Evolutionary conservation across 2,329 filamentous ascomycete genomes (phyloP), one percentile per base, ranked within the genome.

Genomic region (Cytospora piceicola): DNA sequence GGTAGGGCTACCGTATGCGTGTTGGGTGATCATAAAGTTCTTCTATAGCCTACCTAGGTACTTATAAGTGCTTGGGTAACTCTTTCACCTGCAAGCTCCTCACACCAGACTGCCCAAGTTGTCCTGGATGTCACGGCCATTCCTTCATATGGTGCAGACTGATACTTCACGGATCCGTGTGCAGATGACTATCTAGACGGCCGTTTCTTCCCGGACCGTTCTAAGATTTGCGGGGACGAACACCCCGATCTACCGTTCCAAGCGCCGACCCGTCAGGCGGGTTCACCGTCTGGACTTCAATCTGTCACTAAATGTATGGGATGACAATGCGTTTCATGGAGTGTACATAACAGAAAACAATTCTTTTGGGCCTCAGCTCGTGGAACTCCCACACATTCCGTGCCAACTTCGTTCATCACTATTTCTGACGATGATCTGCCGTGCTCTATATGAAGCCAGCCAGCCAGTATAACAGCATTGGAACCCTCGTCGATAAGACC

Each of bases 191-290:
- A 17, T 11, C 17, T 39, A 39, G 36, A 39, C 36, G 12, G 20
- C 39, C 39, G 20, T 42, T 42, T 20, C 39, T 29, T 30, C 12
- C 29, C 17, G 53, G 49, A 42, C 39, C 24, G 53, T 39, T 36
- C 34, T 32, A 24, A 51, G 53, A 9, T 20, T 53, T 49, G 60
- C 59, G 60, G 60, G 60, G 60, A 51, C 36, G 27, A 20, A 34
- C n/a, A 30, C 53, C 46, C 7, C 46, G 24, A 29, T 52, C 51
- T 52, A 57, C 53, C 53, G 46, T 34, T 56, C 39, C 61, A 63
- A 57, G 53, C 57, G 61, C 53, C 61, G 61, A 63, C 61, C 60
- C 60, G 60, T 62, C 34, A 54, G 20, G 14, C 29, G 34, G 53
- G 61, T 52, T 63, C 53, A 42, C 60, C 52, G 36, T 55, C 53